phyloP scores from a whole-genome alignment of 2,329 filamentous ascomycete genomes.

The Lachnum nothofagi region DNA sequence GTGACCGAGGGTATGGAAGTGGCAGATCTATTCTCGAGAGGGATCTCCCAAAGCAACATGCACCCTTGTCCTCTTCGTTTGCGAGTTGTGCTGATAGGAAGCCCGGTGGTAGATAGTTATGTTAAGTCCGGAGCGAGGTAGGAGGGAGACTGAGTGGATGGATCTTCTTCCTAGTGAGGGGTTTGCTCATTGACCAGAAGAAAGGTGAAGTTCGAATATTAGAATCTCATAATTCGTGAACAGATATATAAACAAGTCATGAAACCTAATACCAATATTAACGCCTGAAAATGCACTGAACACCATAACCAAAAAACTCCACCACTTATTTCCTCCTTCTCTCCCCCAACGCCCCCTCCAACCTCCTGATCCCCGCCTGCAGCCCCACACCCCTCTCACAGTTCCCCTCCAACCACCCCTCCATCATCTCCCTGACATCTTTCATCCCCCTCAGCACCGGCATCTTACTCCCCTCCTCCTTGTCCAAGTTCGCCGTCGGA shows the following conservation, averaged over 20 bases:
- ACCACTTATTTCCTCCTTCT: slow-evolving; percentile 21
- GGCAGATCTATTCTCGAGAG: too few species aligned
- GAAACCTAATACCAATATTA: not conserved
- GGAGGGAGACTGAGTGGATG: too few species aligned
- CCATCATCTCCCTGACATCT: slow-evolving; percentile 70
- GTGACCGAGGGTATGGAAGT: too few species aligned
- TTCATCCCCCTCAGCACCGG: slow-evolving; percentile 70
- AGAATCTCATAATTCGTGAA: not conserved
- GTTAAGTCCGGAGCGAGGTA: too few species aligned
- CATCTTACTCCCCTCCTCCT: slow-evolving; percentile 62
- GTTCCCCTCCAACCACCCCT: slow-evolving; percentile 73
- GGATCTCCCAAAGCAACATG: too few species aligned
- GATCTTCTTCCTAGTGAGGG: too few species aligned
- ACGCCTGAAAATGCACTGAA: not conserved
- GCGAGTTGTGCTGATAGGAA: too few species aligned
- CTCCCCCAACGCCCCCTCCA: slow-evolving; percentile 39
- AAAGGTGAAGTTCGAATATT: not conserved
- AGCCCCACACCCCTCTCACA: slow-evolving; percentile 75
- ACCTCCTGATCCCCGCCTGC: slow-evolving; percentile 61
- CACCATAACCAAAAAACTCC: not conserved
- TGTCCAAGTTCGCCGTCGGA: slow-evolving; percentile 60
- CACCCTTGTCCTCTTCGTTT: too few species aligned
- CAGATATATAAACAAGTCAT: not conserved
- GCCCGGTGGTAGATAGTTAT: too few species aligned
- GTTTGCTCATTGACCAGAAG: too few species aligned